Percentiles rank a stretch among this genome's conserved stretches.
phyloP scores from a whole-genome alignment of 495 filamentous ascomycete genomes.

The Penicillium canescens region DNA sequence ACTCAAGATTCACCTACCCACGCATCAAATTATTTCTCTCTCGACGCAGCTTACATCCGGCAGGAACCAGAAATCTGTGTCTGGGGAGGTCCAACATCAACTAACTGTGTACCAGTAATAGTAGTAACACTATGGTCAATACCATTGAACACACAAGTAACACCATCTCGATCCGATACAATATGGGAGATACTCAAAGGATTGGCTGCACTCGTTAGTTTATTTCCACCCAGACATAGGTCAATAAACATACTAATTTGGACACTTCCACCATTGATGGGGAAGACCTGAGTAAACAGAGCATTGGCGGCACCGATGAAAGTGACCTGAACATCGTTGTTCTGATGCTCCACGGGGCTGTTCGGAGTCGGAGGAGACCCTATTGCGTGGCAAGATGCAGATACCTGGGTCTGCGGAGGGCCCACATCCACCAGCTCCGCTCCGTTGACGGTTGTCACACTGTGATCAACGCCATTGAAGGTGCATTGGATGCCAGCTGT shows the following conservation, averaged over 20 bases:
- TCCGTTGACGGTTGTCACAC: conserved; percentile 22
- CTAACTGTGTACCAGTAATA: conserved; percentile 10
- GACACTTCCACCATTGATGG: neutral
- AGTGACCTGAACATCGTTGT: conserved; percentile 3
- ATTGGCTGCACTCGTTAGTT: conserved; percentile 10
- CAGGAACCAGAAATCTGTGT: conserved; percentile 17
- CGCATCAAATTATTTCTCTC: neutral
- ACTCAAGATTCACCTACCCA: neutral
- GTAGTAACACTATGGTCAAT: conserved; percentile 15
- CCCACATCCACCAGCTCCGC: conserved; percentile 24
- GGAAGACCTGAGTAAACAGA: conserved; percentile 16
- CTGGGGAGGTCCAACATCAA: conserved; percentile 21
- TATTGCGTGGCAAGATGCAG: conserved; percentile 25
- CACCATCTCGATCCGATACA: conserved; percentile 1
- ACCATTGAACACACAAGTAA: conserved; percentile 13
- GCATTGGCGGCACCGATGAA: conserved; percentile 22
- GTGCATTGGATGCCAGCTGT: conserved; percentile 12
- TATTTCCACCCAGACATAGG: neutral
- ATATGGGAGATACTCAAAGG: conserved; percentile 20
- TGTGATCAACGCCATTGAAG: conserved; percentile 26
- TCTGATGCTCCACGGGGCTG: neutral
- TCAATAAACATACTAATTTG: conserved; percentile 13
- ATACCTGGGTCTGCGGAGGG: conserved; percentile 40
- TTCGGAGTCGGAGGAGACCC: neutral
- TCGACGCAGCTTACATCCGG: neutral